Evolutionary conservation across 495 filamentous ascomycete species (phyloP).

Genomic region (Cudoniella acicularis): DNA sequence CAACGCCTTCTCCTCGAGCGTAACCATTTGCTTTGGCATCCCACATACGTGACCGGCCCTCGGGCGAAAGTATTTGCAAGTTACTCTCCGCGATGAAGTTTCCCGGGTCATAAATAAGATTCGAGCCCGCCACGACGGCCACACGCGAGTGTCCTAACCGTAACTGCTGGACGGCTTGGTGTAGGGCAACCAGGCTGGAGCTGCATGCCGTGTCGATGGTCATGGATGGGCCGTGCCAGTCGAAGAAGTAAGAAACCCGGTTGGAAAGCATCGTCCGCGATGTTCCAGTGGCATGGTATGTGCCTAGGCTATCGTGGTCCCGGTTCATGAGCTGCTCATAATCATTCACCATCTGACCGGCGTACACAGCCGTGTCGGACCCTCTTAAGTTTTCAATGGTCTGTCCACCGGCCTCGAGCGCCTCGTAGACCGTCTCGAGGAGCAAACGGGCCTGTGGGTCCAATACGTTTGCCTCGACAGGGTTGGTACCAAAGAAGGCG

Average conservation of each 20-base stretch:
- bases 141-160: constrained; percentile 48
- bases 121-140: constrained; percentile 35
- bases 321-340: constrained; percentile 29
- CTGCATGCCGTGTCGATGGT: constrained; percentile 78
- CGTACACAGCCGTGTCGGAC: constrained; percentile 31
- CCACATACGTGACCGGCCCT: constrained; percentile 53
- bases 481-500: constrained; percentile 54
- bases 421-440: constrained; percentile 55
- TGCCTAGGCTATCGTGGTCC: constrained; percentile 35
- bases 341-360: constrained; percentile 32
- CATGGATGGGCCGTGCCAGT: constrained; percentile 56
- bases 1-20: constrained; percentile 51
- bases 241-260: constrained; percentile 58
- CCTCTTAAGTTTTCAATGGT: constrained; percentile 26
- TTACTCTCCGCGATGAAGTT: constrained; percentile 28
- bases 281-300: no score
- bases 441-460: constrained; percentile 55
- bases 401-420: constrained; percentile 51
- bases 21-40: constrained; percentile 60
- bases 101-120: constrained; percentile 38
- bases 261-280: constrained; percentile 55
- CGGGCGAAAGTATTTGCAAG: constrained; percentile 31
- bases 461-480: constrained; percentile 53
- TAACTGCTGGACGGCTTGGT: constrained; percentile 76
- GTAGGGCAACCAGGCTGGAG: constrained; percentile 57